Base-by-base conservation (phyloP, 163 green algal genomes). In the Botryococcus braunii region DNA sequence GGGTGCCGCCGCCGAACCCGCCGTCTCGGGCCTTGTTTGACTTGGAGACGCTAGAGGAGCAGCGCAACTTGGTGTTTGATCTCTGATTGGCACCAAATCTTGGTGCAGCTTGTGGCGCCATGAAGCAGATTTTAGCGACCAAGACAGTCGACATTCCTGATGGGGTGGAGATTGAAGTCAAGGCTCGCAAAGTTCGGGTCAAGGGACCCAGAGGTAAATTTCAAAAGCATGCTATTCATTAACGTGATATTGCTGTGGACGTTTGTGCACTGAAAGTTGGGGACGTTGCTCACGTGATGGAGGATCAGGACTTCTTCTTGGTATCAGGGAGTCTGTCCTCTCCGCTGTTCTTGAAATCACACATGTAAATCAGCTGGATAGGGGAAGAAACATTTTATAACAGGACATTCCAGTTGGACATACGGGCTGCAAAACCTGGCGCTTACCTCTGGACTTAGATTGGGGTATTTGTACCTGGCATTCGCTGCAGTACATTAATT, bases 121-220 rank as follows among this genome's bases (percentile, higher is more conserved):
- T 95, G 89, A 93, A 91, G 83, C 80, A 87, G 66, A 70, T 96
- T 6, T 66, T 89, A 29, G 72, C 78, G n/a, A 77, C 65, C 61
- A 62, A 79, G 37, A 80, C 63, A 13, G 62, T 96, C 21, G 58
- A 68, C 59, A 86, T 95, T 69, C 89, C 89, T 37, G 67, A 79
- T 38, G 83, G 72, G 34, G 79, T 96, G 36, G 73, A 62, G 4
- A 69, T 95, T 11, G 82, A 95, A 79, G 79, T 91, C 34, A 88
- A 87, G 78, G 77, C 83, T 11, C 79, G 86, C 2, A 74, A 81
- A 69, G 75, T 92, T 23, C 74, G 68, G 40, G 85, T 92, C 3
- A 90, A 84, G 76, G 92, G 92, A 37, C 89, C 91, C 27, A 76
- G 92, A 65, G 92, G 91, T 83, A 78, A 82, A 43, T 49, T 34